phyloP scores from a whole-genome alignment of 345 rosid genomes.

The Lepidium sativum region DNA sequence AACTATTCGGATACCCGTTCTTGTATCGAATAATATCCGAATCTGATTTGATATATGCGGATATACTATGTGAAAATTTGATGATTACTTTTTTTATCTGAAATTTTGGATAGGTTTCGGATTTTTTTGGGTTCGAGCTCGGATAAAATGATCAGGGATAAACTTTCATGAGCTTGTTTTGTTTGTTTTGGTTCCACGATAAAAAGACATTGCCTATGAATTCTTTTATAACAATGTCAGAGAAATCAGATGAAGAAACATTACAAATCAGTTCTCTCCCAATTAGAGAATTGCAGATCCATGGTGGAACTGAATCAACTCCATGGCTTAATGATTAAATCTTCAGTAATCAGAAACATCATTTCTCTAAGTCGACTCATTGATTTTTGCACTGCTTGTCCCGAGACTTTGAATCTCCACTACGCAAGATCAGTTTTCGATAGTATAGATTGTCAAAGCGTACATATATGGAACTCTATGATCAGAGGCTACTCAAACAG shows the following conservation, averaged over 20 bases:
- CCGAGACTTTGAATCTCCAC: conserved; percentile 12
- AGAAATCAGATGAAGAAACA: conserved; percentile 20
- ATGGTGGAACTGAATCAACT: conserved; percentile 25
- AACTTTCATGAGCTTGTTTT: neutral
- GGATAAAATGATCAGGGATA: too few species aligned
- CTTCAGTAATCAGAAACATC: conserved; percentile 25
- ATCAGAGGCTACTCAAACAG: conserved; percentile 31
- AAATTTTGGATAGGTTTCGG: too few species aligned
- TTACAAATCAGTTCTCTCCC: conserved; percentile 17
- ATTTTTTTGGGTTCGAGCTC: too few species aligned
- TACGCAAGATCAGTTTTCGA: conserved; percentile 26
- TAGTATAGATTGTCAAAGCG: conserved; percentile 19
- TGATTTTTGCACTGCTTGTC: conserved; percentile 18
- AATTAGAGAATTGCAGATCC: conserved; percentile 25
- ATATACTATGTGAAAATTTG: too few species aligned
- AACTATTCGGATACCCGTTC: too few species aligned
- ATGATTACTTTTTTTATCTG: too few species aligned
- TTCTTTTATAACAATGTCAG: neutral
- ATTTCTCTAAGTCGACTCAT: conserved; percentile 28
- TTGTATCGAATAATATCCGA: too few species aligned
- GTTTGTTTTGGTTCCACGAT: neutral
- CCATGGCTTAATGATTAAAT: conserved; percentile 29
- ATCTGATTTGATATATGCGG: too few species aligned
- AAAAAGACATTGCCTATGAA: neutral
- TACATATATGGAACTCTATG: conserved; percentile 37